These are phyloP conservation scores for Cenchrus americanus DNA, from an alignment of 176 grass and related monocot species.

Conservation along the genomic window DNA sequence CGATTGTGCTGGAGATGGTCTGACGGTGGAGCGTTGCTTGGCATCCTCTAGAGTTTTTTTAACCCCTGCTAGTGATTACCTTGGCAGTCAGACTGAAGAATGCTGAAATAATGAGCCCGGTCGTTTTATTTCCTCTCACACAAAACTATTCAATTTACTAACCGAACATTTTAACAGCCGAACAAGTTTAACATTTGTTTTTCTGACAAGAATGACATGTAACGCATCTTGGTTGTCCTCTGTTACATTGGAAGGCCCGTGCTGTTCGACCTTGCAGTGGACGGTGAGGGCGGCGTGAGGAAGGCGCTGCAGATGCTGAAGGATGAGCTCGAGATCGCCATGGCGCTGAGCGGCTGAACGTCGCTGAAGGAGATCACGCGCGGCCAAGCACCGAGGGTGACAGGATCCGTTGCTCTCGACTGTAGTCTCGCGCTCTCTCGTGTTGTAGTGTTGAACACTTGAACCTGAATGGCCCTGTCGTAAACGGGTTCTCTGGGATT, in stretches of 20 bases:
- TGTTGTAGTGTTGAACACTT: too few species aligned
- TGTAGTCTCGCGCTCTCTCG: conserved; percentile 27
- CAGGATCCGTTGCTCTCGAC: conserved; percentile 37
- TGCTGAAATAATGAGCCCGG: too few species aligned
- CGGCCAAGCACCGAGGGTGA: conserved; percentile 55
- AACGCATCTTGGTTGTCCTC: not conserved
- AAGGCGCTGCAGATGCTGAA: conserved; percentile 72
- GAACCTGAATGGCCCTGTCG: too few species aligned
- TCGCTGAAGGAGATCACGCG: conserved; percentile 73
- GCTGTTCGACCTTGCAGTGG: too few species aligned
- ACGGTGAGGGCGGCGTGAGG: too few species aligned
- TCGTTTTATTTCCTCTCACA: too few species aligned
- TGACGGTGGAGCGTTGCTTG: conserved; percentile 67
- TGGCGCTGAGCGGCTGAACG: conserved; percentile 75
- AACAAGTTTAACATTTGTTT: not conserved
- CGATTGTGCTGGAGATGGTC: too few species aligned
- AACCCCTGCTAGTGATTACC: not conserved
- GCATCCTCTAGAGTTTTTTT: conserved; percentile 88
- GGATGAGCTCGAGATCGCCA: conserved; percentile 83
- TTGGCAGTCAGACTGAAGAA: not conserved
- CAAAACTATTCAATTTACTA: too few species aligned
- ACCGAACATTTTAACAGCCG: too few species aligned
- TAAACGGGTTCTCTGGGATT: too few species aligned
- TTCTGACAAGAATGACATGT: not conserved
- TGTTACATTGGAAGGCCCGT: too few species aligned